A percentile compares a stretch with the other conserved stretches of the same genome.
Evolutionary conservation across 768 basidiomycete species (phyloP).

Genomic region (Calocera viscosa): DNA sequence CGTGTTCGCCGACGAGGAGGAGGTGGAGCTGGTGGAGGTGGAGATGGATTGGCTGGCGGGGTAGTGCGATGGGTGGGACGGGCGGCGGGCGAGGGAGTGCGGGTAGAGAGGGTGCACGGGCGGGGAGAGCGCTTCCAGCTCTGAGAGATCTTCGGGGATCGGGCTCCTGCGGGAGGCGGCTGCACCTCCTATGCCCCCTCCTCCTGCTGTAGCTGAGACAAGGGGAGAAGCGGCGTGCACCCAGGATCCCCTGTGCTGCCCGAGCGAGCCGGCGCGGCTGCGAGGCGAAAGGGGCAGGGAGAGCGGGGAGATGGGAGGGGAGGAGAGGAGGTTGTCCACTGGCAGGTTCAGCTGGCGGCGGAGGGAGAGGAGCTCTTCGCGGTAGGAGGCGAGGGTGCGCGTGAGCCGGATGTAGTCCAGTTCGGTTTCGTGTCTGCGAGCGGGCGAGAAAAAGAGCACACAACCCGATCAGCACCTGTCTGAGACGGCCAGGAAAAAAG

Average conservation of each 20-base stretch:
- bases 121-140: too few species aligned
- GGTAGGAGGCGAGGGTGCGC: slow-evolving; percentile 68
- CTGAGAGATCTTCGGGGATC: not conserved
- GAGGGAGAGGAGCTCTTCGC: slow-evolving; percentile 72
- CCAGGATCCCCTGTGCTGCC: not conserved
- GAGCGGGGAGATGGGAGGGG: slow-evolving; percentile 44
- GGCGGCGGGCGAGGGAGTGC: not conserved
- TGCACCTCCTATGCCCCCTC: not conserved
- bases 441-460: too few species aligned
- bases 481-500: not conserved
- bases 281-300: slow-evolving; percentile 59
- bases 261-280: slow-evolving; percentile 10
- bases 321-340: slow-evolving; percentile 69
- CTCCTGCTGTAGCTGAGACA: not conserved
- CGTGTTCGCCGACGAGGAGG: slow-evolving; percentile 10
- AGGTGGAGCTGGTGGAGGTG: not conserved
- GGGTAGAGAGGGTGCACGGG: not conserved
- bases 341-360: slow-evolving; percentile 62
- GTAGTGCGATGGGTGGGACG: not conserved
- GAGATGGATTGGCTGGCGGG: not conserved
- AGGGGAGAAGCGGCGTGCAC: not conserved
- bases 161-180: not conserved
- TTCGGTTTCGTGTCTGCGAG: slow-evolving; percentile 47
- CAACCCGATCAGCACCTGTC: not conserved
- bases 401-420: slow-evolving; percentile 61